Evolutionary conservation across 345 rosid genomes (phyloP).

Genomic region (Eucalyptus fibrosa): DNA sequence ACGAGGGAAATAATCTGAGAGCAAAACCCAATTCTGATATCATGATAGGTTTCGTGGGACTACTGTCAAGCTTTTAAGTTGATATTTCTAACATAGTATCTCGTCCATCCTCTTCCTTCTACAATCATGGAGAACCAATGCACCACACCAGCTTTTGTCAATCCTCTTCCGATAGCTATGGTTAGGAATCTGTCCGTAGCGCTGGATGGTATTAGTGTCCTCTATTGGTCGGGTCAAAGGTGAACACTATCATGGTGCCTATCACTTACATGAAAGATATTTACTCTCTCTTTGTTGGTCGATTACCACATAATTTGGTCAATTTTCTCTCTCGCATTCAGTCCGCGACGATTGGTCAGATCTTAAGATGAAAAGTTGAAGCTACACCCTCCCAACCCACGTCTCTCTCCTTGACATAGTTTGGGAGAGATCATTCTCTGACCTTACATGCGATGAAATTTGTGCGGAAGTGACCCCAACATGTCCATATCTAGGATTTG

Average conservation of each 20-base stretch:
- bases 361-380: background rate
- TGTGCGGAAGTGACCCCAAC: background rate
- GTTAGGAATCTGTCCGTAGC: too few species aligned
- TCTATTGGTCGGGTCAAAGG: background rate
- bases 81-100: too few species aligned
- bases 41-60: too few species aligned
- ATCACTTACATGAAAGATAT: background rate
- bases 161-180: too few species aligned
- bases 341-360: background rate
- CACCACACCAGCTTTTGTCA: too few species aligned
- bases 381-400: too few species aligned
- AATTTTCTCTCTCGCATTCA: background rate
- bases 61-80: too few species aligned
- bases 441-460: background rate
- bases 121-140: too few species aligned
- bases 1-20: too few species aligned
- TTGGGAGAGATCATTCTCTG: too few species aligned
- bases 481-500: background rate
- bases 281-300: background rate
- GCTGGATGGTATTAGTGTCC: background rate
- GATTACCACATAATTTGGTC: background rate
- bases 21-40: fast-evolving
- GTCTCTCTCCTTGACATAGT: too few species aligned
- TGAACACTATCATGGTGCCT: background rate
- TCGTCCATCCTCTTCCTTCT: too few species aligned